phyloP scores from a whole-genome alignment of 2,329 filamentous ascomycete species.

The Colletotrichum cuscutae region DNA sequence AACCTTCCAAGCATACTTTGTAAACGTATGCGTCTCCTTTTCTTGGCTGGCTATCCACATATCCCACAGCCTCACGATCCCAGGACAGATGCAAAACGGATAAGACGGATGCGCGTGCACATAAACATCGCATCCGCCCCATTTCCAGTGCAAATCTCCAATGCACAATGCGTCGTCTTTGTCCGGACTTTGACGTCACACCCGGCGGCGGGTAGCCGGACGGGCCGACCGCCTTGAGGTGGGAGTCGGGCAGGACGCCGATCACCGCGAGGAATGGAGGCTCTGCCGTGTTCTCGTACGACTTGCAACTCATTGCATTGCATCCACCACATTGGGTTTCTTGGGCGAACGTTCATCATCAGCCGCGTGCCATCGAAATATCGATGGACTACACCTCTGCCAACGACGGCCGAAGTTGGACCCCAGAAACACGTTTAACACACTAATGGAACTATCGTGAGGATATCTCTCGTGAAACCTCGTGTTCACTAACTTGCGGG shows the following conservation, averaged over 20 bases:
- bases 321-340: not conserved
- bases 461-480: not conserved
- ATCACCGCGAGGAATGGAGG: not conserved
- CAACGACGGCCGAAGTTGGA: not conserved
- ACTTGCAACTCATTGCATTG: not conserved
- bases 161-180: not conserved
- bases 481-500: not conserved
- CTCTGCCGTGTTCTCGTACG: not conserved
- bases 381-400: not conserved
- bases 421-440: too few species aligned
- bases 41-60: not conserved
- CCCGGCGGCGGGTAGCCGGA: not conserved
- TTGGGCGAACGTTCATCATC: not conserved
- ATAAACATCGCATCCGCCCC: not conserved
- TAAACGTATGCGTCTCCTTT: not conserved
- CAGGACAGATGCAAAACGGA: not conserved
- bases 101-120: not conserved
- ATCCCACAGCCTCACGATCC: not conserved
- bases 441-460: not conserved
- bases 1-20: not conserved
- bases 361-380: not conserved
- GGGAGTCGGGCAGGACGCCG: not conserved
- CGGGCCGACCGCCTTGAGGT: not conserved
- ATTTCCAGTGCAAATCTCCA: conserved; percentile 3
- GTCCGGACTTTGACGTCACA: not conserved